Percentiles rank a stretch among this genome's conserved stretches.
phyloP scores from a whole-genome alignment of 2,329 filamentous ascomycete species.

The Penicillium polonicum region DNA sequence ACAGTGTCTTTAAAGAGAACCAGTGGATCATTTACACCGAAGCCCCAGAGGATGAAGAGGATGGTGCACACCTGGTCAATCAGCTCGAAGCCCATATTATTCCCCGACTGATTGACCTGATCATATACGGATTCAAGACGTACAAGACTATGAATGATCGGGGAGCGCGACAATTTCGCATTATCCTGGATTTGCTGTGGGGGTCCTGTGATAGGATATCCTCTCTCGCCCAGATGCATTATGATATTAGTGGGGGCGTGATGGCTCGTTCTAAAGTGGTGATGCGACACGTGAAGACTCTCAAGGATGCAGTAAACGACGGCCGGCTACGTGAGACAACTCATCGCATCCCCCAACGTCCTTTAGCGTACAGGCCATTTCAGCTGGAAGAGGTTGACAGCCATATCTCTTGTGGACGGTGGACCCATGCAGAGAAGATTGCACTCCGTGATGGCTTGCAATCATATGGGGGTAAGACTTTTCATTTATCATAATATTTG shows the following conservation, averaged over 20 bases:
- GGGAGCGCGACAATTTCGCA: constrained; percentile 6
- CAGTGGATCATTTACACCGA: constrained; percentile 11
- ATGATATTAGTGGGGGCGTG: not conserved
- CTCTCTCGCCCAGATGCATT: not conserved
- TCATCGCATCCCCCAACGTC: not conserved
- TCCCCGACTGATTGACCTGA: constrained; percentile 13
- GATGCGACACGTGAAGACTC: not conserved
- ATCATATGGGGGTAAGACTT: not conserved
- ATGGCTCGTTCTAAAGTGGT: not conserved
- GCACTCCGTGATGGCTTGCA: constrained; percentile 1
- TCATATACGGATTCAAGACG: constrained; percentile 12
- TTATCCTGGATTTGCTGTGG: constrained; percentile 12
- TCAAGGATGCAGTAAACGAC: constrained; percentile 9
- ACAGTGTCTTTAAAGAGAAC: constrained; percentile 4
- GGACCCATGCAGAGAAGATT: not conserved
- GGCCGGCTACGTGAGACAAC: not conserved
- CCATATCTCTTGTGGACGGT: constrained; percentile 3
- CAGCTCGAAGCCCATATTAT: constrained; percentile 20
- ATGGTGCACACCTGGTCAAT: constrained; percentile 8
- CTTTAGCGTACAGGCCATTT: constrained; percentile 1
- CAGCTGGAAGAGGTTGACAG: not conserved
- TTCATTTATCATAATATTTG: not conserved
- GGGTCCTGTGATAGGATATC: constrained; percentile 8
- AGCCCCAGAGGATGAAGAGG: constrained; percentile 4
- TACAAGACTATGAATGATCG: constrained; percentile 4